These are phyloP conservation scores for Hortiboletus campestris DNA, from an alignment of 768 basidiomycete species.

Conservation along the genomic window DNA sequence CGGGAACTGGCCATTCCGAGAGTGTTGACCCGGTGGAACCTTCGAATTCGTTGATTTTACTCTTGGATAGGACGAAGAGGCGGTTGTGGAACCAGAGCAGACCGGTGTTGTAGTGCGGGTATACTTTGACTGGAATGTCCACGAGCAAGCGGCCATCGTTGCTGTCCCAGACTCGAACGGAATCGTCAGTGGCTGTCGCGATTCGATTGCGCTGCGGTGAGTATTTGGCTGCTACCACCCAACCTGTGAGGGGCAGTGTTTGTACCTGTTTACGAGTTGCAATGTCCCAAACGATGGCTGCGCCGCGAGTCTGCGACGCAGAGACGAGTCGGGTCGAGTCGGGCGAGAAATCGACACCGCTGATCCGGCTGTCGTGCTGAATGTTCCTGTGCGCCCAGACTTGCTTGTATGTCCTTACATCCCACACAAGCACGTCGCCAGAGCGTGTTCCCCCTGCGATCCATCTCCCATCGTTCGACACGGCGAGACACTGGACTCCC, in stretches of 20 bases:
- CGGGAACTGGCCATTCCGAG: background rate
- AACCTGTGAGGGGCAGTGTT: background rate
- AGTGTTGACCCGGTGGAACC: background rate
- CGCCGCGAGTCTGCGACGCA: background rate
- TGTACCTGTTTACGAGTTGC: background rate
- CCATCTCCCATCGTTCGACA: background rate
- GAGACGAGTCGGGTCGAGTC: background rate
- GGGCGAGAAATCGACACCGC: slow-evolving; percentile 4
- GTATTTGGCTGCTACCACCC: background rate
- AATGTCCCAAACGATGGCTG: background rate
- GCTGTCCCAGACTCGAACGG: background rate
- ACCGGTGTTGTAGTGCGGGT: background rate
- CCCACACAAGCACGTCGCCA: background rate
- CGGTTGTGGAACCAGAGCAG: background rate
- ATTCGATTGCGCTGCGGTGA: background rate
- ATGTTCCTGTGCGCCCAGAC: background rate
- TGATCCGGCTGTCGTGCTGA: too few relatives aligned
- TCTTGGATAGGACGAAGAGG: background rate
- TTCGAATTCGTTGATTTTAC: background rate
- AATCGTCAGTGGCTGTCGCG: background rate
- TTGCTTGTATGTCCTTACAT: background rate
- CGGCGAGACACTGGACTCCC: too few relatives aligned
- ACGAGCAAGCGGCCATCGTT: background rate
- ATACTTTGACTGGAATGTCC: background rate
- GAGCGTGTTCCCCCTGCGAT: background rate